Base-by-base conservation (phyloP, 2,329 filamentous ascomycete species). In the Colletotrichum musicola region DNA sequence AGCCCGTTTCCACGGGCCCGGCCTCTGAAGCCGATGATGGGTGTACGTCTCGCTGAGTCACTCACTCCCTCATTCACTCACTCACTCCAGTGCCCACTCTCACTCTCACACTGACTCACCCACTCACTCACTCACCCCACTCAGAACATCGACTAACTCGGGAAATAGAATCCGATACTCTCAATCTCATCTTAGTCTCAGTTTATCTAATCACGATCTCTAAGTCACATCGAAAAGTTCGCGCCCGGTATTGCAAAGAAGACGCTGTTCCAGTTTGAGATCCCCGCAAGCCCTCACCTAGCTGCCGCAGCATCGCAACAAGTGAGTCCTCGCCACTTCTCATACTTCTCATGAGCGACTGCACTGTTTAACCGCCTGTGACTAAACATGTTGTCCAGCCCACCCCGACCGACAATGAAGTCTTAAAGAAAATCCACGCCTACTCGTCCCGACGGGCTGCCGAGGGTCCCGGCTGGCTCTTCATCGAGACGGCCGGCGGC, bases 401-500 rank as follows among this genome's bases (percentile, higher is more conserved):
- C 9, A 81, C 85, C 1, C 82, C 83, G 1, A 83, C 88, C 1
- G 84, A 89, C 68, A 77, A 84, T 13, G 78, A 82, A 1, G 81
- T 92, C 1, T 75, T 90, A 4, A 74, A 78, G 2, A 79, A 81
- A 7, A 82, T 90, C 38, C 81, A 84, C 55, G 75, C 80, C 1
- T 80, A 84, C 62, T 81, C 86, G 1, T 75, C 78, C 6, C 72
- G 79, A n/a, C 82, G 82, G 62, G 82, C 85, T 4, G 73, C 76
- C 20, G 72, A 73, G 2, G 79, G 80, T 4, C 77, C 81, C 53
- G 87, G 87, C n/a, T 88, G 90, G 78, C 81, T 92, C 1, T 85
- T 97, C 54, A 83, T 96, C 53, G 93, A 97, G 77, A 96, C 93
- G 1, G 93, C 93, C 1, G 93, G 93, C 1, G 93, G 93, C 1